Conservation (phyloP, 768 basidiomycete genomes). For the Chiua virens region DNA sequence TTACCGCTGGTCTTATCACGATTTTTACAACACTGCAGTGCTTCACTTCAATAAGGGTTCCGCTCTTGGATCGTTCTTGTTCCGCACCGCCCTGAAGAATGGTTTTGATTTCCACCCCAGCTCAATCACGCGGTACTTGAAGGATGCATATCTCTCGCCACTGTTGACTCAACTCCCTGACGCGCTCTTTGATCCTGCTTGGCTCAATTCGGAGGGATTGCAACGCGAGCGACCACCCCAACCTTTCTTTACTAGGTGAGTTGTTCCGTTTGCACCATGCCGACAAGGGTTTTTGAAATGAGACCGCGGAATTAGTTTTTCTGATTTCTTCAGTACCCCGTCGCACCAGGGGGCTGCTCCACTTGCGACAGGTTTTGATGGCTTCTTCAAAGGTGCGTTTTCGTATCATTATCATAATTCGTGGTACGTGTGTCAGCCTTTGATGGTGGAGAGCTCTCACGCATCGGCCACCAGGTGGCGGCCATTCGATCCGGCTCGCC, state of each 20-base stretch:
- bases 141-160: constrained; percentile 77
- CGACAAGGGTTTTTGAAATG: background rate
- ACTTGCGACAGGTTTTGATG: constrained; percentile 80
- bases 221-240: constrained; percentile 90
- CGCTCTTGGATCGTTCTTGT: constrained; percentile 85
- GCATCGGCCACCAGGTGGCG: constrained; percentile 68
- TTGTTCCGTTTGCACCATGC: no score
- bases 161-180: constrained; percentile 82
- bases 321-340: constrained; percentile 80
- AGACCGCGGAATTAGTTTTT: constrained; percentile 52
- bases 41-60: constrained; percentile 86
- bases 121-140: constrained; percentile 83
- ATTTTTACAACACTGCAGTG: constrained; percentile 93
- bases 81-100: constrained; percentile 89
- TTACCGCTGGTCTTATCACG: constrained; percentile 90
- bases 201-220: constrained; percentile 89
- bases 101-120: constrained; percentile 94
- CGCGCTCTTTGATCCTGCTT: constrained; percentile 91
- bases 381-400: constrained; percentile 91
- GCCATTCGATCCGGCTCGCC: constrained; percentile 83
- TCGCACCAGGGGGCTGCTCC: constrained; percentile 70
- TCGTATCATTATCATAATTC: constrained; percentile 96
- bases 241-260: constrained; percentile 85
- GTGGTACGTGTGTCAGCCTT: constrained; percentile 49
- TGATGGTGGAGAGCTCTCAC: background rate